These are phyloP conservation scores for Eudorina sp. DNA, from an alignment of 139 green algal genomes.

Conservation along the genomic window DNA sequence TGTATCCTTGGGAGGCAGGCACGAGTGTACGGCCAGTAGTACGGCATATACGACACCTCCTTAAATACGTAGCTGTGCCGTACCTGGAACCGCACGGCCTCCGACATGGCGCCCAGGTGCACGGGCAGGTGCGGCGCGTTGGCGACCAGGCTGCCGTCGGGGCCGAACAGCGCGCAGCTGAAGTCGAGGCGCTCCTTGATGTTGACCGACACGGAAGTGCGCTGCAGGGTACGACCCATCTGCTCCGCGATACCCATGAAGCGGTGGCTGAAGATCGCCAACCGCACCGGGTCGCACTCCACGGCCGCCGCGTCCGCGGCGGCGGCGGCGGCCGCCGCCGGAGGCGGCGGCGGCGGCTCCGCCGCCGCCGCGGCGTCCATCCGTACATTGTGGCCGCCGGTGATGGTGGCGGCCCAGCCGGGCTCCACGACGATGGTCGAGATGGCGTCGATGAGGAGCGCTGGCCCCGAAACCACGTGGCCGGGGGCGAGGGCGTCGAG, in stretches of 20 bases:
- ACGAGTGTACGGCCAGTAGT: too few relatives aligned
- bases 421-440: slow-evolving; percentile 95
- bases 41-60: too few relatives aligned
- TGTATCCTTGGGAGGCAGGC: too few relatives aligned
- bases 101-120: slow-evolving; percentile 97
- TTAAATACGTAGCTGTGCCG: too few relatives aligned
- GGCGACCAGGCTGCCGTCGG: slow-evolving; percentile 93
- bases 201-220: slow-evolving; percentile 95
- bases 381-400: slow-evolving; percentile 80
- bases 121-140: slow-evolving; percentile 98
- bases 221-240: slow-evolving; percentile 96
- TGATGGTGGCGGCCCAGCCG: slow-evolving; percentile 84
- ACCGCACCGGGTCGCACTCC: slow-evolving; percentile 89
- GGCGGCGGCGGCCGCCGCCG: slow-evolving; percentile 43
- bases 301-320: background rate
- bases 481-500: slow-evolving; percentile 77
- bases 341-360: slow-evolving; percentile 43
- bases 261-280: slow-evolving; percentile 96
- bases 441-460: slow-evolving; percentile 95
- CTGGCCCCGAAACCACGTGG: slow-evolving; percentile 83
- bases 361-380: slow-evolving; percentile 72
- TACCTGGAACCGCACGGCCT: slow-evolving; percentile 94
- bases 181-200: slow-evolving; percentile 99
- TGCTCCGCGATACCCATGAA: slow-evolving; percentile 99
- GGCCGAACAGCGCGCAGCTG: slow-evolving; percentile 93